These are phyloP conservation scores for Xylaria hypoxylon DNA, from an alignment of 2,329 filamentous ascomycete genomes.

Conservation along the genomic window DNA sequence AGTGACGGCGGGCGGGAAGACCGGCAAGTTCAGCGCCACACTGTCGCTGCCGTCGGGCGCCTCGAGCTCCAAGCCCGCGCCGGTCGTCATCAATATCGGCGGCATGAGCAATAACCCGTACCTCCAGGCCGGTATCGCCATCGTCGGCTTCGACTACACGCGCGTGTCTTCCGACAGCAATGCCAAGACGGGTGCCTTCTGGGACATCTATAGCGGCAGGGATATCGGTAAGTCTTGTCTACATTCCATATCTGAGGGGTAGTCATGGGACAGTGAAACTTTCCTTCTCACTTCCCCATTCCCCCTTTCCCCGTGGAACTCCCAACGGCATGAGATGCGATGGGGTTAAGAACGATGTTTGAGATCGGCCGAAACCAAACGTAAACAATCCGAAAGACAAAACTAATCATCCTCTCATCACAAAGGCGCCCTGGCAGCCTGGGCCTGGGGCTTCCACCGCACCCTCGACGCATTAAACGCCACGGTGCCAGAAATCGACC, in stretches of 20 bases:
- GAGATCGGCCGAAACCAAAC: not conserved
- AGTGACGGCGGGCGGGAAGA: slow-evolving; percentile 58
- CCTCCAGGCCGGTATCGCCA: slow-evolving; percentile 59
- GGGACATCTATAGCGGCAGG: slow-evolving; percentile 60
- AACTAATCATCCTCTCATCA: not conserved
- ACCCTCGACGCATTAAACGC: slow-evolving; percentile 64
- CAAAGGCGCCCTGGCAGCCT: slow-evolving; percentile 62
- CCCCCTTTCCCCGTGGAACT: no score
- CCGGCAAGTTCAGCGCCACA: slow-evolving; percentile 57
- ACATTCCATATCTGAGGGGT: not conserved
- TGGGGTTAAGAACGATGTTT: not conserved
- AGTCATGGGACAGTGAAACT: no score
- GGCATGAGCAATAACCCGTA: slow-evolving; percentile 62
- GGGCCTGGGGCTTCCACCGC: slow-evolving; percentile 67
- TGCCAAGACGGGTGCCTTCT: slow-evolving; percentile 61
- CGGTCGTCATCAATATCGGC: slow-evolving; percentile 63
- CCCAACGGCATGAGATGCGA: not conserved
- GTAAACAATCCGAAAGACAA: not conserved
- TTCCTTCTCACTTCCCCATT: not conserved
- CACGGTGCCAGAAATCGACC: slow-evolving; percentile 60
- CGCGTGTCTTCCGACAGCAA: slow-evolving; percentile 62
- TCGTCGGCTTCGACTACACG: slow-evolving; percentile 63
- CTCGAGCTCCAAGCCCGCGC: slow-evolving; percentile 51
- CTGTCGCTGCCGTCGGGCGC: slow-evolving; percentile 56
- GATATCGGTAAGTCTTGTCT: slow-evolving; percentile 57